Evolutionary conservation across 2,329 filamentous ascomycete species (phyloP), one percentile per base, ranked within the genome.

Genomic region (Verticillium klebahnii): DNA sequence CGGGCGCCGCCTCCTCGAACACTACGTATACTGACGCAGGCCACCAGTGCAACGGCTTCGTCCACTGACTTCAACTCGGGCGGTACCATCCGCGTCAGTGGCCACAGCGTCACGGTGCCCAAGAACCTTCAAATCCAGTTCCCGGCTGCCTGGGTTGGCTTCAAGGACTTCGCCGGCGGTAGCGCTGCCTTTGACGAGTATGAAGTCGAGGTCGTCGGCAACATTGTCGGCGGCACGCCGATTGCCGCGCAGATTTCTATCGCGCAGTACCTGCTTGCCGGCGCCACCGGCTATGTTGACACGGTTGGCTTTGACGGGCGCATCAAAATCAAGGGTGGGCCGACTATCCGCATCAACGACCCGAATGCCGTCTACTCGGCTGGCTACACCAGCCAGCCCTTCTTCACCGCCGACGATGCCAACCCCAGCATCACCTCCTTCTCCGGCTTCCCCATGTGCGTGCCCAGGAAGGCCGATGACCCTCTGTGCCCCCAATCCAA

Each of bases 401-500:
- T 76, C 64, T 81, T 80, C 69, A 77, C 78, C 0, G 77, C 78
- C 1, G 80, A 82, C 63, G 78, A 80, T 58, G 72, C 75, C 60
- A 82, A 76, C 64, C 80, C 80, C 0, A 78, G 75, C 58, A 73
- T 82, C 59, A 75, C 72, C 5, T 74, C 78, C 5, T 82, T 80
- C 68, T 77, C 75, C 5, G 80, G 80, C 0, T 82, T 82, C 59
- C 80, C 80, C 2, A 82, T 82, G 79, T 83, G 80, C 60, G 76
- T 82, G n/a, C 79, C 78, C 0, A 72, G 80, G 19, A 75, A 73
- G 19, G 62, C 69, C 15, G 69, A 67, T 37, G 73, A 77, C 52
- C 58, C 67, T 0, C 68, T 71, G 17, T 80, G 77, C 62, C 74
- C 75, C 8, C 55, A 63, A 12, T 71, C 71, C 14, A 79, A 78